Evolutionary conservation across 805 yeast species (phyloP).

Genomic region (Saccharomycopsis microspora): DNA sequence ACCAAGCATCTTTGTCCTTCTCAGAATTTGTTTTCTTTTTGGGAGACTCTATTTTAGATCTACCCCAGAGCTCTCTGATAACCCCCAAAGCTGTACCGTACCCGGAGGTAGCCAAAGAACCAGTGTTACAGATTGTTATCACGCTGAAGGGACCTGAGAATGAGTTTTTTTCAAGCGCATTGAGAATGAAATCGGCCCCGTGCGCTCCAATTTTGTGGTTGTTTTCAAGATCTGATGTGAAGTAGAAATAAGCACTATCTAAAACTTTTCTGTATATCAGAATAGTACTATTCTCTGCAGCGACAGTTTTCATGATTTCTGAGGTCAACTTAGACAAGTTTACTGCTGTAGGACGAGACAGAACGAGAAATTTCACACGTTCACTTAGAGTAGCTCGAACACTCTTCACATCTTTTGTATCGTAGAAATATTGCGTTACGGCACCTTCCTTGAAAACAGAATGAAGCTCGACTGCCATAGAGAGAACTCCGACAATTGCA

Average conservation of each 20-base stretch:
- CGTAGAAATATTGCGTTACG: slow-evolving; percentile 23
- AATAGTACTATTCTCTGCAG: slow-evolving; percentile 7
- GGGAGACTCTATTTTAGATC: background rate
- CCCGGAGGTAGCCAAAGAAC: slow-evolving; percentile 94
- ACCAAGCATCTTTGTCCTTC: slow-evolving; percentile 28
- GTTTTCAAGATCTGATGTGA: slow-evolving; percentile 67
- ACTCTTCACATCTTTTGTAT: slow-evolving; percentile 21
- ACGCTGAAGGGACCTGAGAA: slow-evolving; percentile 64
- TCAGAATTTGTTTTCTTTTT: background rate
- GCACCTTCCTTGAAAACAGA: slow-evolving; percentile 21
- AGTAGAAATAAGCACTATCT: slow-evolving; percentile 41
- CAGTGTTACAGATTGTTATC: slow-evolving; percentile 91
- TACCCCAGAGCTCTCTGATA: slow-evolving; percentile 46
- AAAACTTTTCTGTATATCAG: slow-evolving; percentile 24
- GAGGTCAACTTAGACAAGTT: slow-evolving; percentile 63
- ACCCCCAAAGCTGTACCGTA: slow-evolving; percentile 96
- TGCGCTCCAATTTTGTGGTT: slow-evolving; percentile 69
- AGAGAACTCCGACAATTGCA: slow-evolving; percentile 85
- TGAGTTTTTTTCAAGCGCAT: slow-evolving; percentile 31
- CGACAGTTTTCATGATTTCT: slow-evolving; percentile 25
- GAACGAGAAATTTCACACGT: slow-evolving; percentile 53
- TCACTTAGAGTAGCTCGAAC: slow-evolving; percentile 29
- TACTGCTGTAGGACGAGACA: slow-evolving; percentile 93
- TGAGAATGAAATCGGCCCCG: slow-evolving; percentile 60
- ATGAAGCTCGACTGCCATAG: slow-evolving; percentile 64